Evolutionary conservation across 2,329 filamentous ascomycete species (phyloP), one percentile per base, ranked within the genome.

Genomic region (Diaporthe sp.): DNA sequence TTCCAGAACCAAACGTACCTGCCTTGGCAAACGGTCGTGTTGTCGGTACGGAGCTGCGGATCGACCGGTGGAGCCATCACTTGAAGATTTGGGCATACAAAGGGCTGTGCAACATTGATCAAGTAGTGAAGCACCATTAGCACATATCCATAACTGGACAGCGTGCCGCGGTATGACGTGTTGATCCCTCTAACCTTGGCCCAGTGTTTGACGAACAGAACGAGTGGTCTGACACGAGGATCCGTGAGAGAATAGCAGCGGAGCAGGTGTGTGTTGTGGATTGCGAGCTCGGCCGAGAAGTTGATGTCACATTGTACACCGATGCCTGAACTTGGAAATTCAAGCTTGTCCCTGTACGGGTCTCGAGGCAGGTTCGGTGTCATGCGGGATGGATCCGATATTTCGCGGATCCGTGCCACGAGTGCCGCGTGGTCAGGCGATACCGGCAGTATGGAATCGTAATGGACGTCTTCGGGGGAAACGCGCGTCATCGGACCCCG

Each of bases 221-320:
- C 91, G 85, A 98, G 90, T 2, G 92, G 91, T 30, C 91, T 89
- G 7, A 98, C 94, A 15, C 96, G 92, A 6, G 90, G 84, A 80
- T 98, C 96, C 27, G 93, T 94, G 72, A 91, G 89, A 2, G 93
- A 93, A 83, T 98, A 98, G 82, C 94, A 96, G 51, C 94, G 91
- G 39, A 98, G 88, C 51, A 98, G 90, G 44, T 91, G 85, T 0
- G 95, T 97, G 81, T 98, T 98, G 77, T 97, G 93, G 4, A 97
- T 86, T 2, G 93, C 95, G 4, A 98, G 89, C 58, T 94, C 91
- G 25, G 95, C 95, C 1, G 93, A 93, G 81, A 98, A 98, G 82
- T 97, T 97, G 86, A 98, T 94, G 80, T 98, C 95, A 81, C 94
- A 97, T 81, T 96, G 94, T 19, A 96, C 94, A n/a, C 95, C 95